Evolutionary conservation across 176 grass and related monocot species (phyloP).

Genomic region (Oryza meyeriana): DNA sequence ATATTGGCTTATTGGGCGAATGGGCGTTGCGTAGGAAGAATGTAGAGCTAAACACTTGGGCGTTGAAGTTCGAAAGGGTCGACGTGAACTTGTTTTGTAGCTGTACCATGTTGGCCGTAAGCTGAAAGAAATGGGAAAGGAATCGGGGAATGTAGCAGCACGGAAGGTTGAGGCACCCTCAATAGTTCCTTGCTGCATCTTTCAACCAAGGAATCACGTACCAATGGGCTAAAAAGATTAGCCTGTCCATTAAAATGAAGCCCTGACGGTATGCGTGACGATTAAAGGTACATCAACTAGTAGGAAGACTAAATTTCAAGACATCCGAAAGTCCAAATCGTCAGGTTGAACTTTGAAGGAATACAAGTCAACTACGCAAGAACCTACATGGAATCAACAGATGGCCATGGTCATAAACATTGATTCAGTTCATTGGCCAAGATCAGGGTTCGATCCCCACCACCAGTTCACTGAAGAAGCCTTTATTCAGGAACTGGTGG

Average conservation of each 20-base stretch:
- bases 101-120: neutral
- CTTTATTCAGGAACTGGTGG: neutral
- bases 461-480: neutral
- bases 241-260: neutral
- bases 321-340: neutral
- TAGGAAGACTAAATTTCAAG: neutral
- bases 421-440: neutral
- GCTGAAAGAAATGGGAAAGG: conserved; percentile 13
- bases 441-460: neutral
- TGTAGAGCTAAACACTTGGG: neutral
- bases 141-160: neutral
- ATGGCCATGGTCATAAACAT: neutral
- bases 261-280: neutral
- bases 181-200: conserved; percentile 42
- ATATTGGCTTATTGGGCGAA: neutral
- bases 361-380: neutral
- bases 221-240: neutral
- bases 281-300: neutral
- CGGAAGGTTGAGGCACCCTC: conserved; percentile 26
- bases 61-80: conserved; percentile 3
- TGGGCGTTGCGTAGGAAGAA: conserved; percentile 18
- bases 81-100: neutral
- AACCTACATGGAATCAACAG: neutral
- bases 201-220: conserved; percentile 14
- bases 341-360: neutral